phyloP scores from a whole-genome alignment of 345 rosid species.

The Tarenaya hassleriana region DNA sequence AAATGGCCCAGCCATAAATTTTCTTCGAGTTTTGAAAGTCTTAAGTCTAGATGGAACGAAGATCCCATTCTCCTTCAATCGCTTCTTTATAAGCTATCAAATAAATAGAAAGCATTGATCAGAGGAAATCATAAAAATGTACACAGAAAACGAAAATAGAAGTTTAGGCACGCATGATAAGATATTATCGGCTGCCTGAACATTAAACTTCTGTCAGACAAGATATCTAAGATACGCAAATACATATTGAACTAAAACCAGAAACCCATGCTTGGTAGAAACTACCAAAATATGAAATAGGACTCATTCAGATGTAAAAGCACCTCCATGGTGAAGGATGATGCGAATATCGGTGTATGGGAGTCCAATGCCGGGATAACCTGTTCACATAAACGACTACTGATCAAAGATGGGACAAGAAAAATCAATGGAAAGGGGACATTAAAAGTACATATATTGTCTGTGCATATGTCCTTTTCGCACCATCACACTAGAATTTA shows the following conservation, averaged over 20 bases:
- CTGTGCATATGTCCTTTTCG: too few species aligned
- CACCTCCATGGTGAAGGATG: slow-evolving; percentile 99
- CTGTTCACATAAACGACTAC: slow-evolving; percentile 38
- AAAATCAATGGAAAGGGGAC: neutral
- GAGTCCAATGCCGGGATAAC: slow-evolving; percentile 91
- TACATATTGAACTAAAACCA: slow-evolving; percentile 5
- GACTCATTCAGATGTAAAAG: slow-evolving; percentile 3
- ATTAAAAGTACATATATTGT: neutral
- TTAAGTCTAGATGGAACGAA: slow-evolving; percentile 88
- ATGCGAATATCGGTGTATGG: slow-evolving; percentile 77
- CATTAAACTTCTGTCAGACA: neutral
- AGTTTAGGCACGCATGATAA: neutral
- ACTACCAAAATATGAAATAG: neutral
- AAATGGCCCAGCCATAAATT: slow-evolving; percentile 92
- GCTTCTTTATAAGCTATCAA: slow-evolving; percentile 81
- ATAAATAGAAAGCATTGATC: slow-evolving; percentile 16
- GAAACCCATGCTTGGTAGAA: slow-evolving; percentile 4
- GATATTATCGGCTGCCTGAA: slow-evolving; percentile 1
- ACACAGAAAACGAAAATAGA: slow-evolving; percentile 7
- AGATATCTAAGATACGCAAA: neutral
- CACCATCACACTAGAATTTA: too few species aligned
- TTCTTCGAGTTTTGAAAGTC: slow-evolving; percentile 54
- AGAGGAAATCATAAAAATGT: neutral
- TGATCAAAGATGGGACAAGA: neutral
- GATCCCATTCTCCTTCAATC: slow-evolving; percentile 91